Evolutionary conservation across 768 basidiomycete species (phyloP).

Genomic region (Trametes maxima): DNA sequence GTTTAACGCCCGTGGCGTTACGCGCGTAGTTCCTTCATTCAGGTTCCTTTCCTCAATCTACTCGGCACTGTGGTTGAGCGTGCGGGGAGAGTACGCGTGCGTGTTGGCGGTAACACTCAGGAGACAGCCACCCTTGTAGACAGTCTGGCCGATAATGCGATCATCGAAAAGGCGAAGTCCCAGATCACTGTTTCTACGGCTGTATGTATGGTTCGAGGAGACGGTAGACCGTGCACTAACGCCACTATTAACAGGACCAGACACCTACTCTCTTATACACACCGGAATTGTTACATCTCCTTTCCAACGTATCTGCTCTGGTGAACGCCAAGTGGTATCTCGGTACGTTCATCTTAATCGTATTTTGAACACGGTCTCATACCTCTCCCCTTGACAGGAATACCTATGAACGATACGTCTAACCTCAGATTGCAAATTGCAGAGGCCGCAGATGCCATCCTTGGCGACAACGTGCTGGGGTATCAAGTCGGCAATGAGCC

Average conservation of each 20-base stretch:
- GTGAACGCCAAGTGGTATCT: conserved; percentile 70
- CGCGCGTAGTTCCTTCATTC: conserved; percentile 47
- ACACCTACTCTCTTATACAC: conserved; percentile 71
- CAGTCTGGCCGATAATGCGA: conserved; percentile 47
- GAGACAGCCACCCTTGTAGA: conserved; percentile 59
- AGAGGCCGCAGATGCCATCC: conserved; percentile 57
- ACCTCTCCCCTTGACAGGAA: conserved; percentile 35
- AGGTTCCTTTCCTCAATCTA: conserved; percentile 76
- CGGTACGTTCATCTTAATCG: conserved; percentile 35
- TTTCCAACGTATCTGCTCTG: conserved; percentile 58
- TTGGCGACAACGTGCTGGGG: conserved; percentile 68
- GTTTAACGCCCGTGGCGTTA: background rate
- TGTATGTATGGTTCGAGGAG: background rate
- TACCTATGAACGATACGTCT: conserved; percentile 68
- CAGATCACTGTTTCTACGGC: background rate
- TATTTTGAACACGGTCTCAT: background rate
- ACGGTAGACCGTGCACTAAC: background rate
- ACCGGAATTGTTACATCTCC: conserved; percentile 64
- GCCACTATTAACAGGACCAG: conserved; percentile 46
- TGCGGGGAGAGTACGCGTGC: conserved; percentile 61
- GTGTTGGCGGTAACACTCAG: conserved; percentile 82
- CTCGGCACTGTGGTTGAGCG: conserved; percentile 71
- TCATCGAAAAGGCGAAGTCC: conserved; percentile 51
- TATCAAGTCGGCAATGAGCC: conserved; percentile 79
- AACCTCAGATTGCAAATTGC: conserved; percentile 58